These are phyloP conservation scores for Quillaja saponaria DNA, from an alignment of 306 rosid genomes.

Conservation along the genomic window DNA sequence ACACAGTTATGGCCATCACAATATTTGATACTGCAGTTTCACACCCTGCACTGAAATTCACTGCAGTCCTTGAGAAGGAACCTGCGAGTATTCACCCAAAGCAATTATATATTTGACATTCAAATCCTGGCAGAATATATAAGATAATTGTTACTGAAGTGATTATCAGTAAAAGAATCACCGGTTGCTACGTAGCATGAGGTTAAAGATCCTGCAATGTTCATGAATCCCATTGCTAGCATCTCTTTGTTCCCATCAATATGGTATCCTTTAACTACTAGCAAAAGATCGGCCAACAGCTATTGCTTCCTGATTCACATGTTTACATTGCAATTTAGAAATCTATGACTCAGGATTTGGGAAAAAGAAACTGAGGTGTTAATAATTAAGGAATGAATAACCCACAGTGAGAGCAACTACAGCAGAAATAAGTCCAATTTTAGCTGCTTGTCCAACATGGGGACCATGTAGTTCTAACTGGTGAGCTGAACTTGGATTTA, in stretches of 20 bases:
- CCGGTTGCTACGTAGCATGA: conserved; percentile 94
- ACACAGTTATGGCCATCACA: conserved; percentile 71
- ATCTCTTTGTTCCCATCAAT: conserved; percentile 86
- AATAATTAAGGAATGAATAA: conserved; percentile 7
- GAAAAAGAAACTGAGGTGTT: neutral
- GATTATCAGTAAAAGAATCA: conserved; percentile 29
- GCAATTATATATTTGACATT: too few relatives aligned
- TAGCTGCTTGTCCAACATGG: conserved; percentile 47
- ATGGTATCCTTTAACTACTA: conserved; percentile 67
- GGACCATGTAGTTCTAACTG: conserved; percentile 50
- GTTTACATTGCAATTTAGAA: conserved; percentile 19
- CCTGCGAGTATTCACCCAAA: too few relatives aligned
- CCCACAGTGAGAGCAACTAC: conserved; percentile 76
- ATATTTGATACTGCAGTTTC: conserved; percentile 67
- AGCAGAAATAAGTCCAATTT: conserved; percentile 65
- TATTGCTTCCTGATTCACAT: conserved; percentile 64
- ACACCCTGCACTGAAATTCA: conserved; percentile 76
- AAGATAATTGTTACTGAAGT: too few relatives aligned
- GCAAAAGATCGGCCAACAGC: conserved; percentile 92
- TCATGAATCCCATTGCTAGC: conserved; percentile 76
- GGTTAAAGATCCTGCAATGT: conserved; percentile 81
- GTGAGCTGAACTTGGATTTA: conserved; percentile 74
- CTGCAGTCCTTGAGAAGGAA: conserved; percentile 77
- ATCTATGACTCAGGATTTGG: neutral
- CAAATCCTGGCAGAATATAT: neutral